These are phyloP conservation scores for Parasarocladium wereldwijsianum DNA, from an alignment of 2,329 filamentous ascomycete species.

Conservation along the genomic window DNA sequence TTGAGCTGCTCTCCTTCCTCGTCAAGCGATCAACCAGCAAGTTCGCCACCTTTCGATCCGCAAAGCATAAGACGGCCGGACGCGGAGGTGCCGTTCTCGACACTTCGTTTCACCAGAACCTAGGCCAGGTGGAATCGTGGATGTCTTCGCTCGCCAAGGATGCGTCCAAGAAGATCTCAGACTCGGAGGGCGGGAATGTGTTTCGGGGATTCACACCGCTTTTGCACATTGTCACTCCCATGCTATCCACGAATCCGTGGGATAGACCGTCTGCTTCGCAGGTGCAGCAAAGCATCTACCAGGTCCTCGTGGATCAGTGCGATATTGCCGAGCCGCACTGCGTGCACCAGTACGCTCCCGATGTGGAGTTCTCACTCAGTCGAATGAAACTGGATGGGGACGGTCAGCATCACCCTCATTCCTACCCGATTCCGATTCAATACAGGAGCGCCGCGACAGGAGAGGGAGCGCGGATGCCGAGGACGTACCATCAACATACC, in stretches of 20 bases:
- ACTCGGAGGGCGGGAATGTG: constrained; percentile 24
- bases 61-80: constrained; percentile 45
- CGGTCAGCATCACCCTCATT: neutral
- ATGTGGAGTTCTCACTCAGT: constrained; percentile 14
- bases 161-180: constrained; percentile 29
- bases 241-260: constrained; percentile 35
- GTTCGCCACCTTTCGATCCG: constrained; percentile 51
- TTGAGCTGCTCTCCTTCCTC: constrained; percentile 56
- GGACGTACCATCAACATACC: constrained; percentile 13
- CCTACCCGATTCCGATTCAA: constrained; percentile 2
- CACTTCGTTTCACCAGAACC: constrained; percentile 58
- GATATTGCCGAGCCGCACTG: constrained; percentile 36
- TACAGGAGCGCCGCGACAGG: constrained; percentile 7
- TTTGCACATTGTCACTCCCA: constrained; percentile 36
- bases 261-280: constrained; percentile 38
- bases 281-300: constrained; percentile 36
- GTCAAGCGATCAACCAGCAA: constrained; percentile 52
- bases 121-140: constrained; percentile 55
- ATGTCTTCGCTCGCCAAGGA: constrained; percentile 46
- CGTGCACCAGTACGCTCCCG: constrained; percentile 30
- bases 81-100: constrained; percentile 49
- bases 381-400: constrained; percentile 10
- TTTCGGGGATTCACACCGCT: constrained; percentile 37
- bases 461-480: constrained; percentile 16
- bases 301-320: constrained; percentile 33